A percentile compares a stretch with the other conserved stretches of the same genome.
Conservation (phyloP, 306 rosid species). For the Astragalus membranaceus region DNA sequence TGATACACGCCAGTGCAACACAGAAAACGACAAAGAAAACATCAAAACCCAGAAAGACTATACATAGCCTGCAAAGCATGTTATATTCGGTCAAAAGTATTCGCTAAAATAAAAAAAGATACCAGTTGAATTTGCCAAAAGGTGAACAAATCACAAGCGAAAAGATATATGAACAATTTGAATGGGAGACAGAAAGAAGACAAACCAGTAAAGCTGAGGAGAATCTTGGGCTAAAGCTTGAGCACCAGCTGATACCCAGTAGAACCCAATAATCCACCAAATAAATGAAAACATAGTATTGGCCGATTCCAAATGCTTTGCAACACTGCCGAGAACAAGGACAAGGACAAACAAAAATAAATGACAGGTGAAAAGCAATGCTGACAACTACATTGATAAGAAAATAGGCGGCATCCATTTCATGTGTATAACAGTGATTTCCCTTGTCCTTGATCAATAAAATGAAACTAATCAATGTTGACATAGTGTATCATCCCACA, state of each 20-base stretch:
- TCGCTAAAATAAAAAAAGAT: slow-evolving; percentile 13
- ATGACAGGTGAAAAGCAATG: background rate
- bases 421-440: background rate
- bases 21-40: slow-evolving; percentile 98
- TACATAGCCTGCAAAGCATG: slow-evolving; percentile 78
- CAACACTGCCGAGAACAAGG: slow-evolving; percentile 38
- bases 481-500: background rate
- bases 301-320: slow-evolving; percentile 91
- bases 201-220: slow-evolving; percentile 90
- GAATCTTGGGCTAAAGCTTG: slow-evolving; percentile 60
- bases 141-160: slow-evolving; percentile 1
- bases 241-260: slow-evolving; percentile 94
- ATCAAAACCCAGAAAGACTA: slow-evolving; percentile 91
- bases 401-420: background rate
- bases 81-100: slow-evolving; percentile 14
- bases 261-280: slow-evolving; percentile 99
- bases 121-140: slow-evolving; percentile 23
- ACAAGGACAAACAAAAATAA: background rate
- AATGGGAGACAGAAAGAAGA: slow-evolving; percentile 10
- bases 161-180: background rate
- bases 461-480: background rate
- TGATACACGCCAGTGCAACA: slow-evolving; percentile 91
- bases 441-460: background rate
- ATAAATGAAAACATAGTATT: slow-evolving; percentile 93
- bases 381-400: background rate